Conservation (phyloP, 2,329 filamentous ascomycete genomes). For the Aspergillus latus region DNA sequence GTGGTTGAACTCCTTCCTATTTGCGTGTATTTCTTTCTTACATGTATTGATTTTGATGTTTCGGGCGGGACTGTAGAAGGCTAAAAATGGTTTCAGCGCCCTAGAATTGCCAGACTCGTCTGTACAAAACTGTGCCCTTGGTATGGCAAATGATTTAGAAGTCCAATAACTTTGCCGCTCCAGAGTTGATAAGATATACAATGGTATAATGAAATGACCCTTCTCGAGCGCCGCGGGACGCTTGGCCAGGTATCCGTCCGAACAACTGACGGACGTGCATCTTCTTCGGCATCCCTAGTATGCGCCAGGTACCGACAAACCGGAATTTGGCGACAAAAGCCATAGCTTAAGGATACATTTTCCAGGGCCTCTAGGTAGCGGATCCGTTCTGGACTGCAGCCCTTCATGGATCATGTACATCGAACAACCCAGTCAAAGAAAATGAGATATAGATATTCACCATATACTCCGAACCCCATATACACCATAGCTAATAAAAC, state of each 20-base stretch:
- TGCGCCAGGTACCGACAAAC: background rate
- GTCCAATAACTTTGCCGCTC: background rate
- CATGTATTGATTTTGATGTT: conserved; percentile 16
- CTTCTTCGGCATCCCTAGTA: background rate
- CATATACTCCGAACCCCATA: conserved; percentile 18
- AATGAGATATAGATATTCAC: background rate
- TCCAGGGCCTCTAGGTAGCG: background rate
- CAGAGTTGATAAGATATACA: conserved; percentile 1
- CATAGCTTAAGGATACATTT: background rate
- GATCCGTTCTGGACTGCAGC: background rate
- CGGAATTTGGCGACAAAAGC: too few relatives aligned
- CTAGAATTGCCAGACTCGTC: conserved; percentile 1
- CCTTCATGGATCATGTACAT: background rate
- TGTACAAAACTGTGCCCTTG: background rate
- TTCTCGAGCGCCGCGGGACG: background rate
- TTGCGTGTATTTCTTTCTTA: conserved; percentile 17
- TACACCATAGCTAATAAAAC: conserved; percentile 15
- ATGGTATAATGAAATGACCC: conserved; percentile 3
- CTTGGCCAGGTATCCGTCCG: background rate
- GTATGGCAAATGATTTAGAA: background rate
- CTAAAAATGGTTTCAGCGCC: conserved; percentile 8
- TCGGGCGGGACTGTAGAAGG: conserved; percentile 12
- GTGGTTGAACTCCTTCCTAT: conserved; percentile 8
- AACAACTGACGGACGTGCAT: background rate
- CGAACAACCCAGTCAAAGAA: background rate